Evolutionary conservation across 2,329 filamentous ascomycete genomes (phyloP), one percentile per base, ranked within the genome.

Genomic region (Fusarium illudens): DNA sequence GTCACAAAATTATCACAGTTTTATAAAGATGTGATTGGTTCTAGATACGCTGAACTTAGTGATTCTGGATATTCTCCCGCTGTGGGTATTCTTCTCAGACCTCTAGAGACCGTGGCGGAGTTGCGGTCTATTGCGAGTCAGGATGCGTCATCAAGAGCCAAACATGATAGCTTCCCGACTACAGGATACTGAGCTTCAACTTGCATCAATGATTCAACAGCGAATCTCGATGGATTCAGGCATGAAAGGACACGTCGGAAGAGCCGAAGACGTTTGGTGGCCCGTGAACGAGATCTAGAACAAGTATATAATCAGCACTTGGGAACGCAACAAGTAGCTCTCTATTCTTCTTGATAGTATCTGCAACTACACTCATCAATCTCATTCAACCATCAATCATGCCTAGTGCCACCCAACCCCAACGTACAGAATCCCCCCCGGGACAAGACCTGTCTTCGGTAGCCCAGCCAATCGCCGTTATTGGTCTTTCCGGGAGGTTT

Each of bases 401-500:
- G 34, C 34, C 34, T 4, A 36, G 34, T 19, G 9, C 15, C n/a
- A 36, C 11, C n/a, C 34, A 36, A 10, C 34, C n/a, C n/a, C 34
- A 36, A 10, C 34, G 17, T 3, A 17, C 36, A 37, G 36, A 37
- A 19, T 20, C 17, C 17, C 36, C 11, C 6, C 36, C 17, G 17
- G 17, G 17, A 17, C 36, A 12, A 12, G 36, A 37, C 17, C 10
- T 6, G 17, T 37, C 36, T 37, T 17, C 17, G 5, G 10, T 17
- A 4, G 17, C 10, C 17, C 36, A 37, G 11, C 36, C 36, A 6
- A 37, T 37, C 5, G 82, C 82, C 71, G 79, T 84, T 27, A 76
- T 84, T 17, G 83, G 83, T 63, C 82, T 84, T 76, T 78, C 81
- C 3, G 84, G 82, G 64, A 81, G 82, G 19, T 76, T 84, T 49